These are phyloP conservation scores for Arthroderma uncinatum DNA, from an alignment of 2,329 filamentous ascomycete genomes.

Conservation along the genomic window DNA sequence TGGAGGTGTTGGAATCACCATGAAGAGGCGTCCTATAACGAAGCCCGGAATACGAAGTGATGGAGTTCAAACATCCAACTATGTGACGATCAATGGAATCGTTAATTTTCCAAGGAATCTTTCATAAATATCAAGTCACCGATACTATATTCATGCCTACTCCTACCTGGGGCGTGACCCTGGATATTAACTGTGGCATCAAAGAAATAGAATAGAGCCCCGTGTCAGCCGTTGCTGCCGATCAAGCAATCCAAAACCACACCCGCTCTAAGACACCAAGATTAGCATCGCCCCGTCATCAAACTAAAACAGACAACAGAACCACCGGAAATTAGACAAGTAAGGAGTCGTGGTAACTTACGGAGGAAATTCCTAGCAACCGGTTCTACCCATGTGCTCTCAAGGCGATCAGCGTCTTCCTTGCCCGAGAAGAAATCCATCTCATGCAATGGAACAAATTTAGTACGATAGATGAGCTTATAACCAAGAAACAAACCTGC, in stretches of 20 bases:
- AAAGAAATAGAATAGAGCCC: background rate
- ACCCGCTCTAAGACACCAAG: constrained; percentile 18
- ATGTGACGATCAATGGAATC: no score
- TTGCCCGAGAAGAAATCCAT: constrained; percentile 29
- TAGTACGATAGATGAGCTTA: constrained; percentile 11
- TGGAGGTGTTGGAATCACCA: background rate
- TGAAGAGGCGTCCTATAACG: no score
- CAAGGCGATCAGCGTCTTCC: constrained; percentile 18
- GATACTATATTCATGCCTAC: no score
- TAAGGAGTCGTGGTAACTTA: constrained; percentile 10
- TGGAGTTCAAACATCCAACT: no score
- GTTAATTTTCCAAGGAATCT: no score
- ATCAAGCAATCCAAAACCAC: constrained; percentile 25
- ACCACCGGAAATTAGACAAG: background rate
- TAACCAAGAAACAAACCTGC: constrained; percentile 15
- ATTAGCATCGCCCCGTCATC: background rate
- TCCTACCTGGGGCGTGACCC: no score
- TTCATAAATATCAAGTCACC: no score
- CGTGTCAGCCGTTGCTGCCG: background rate
- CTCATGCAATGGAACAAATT: constrained; percentile 15
- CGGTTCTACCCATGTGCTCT: constrained; percentile 23
- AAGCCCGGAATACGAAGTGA: no score
- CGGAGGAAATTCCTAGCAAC: constrained; percentile 23
- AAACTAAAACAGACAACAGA: background rate
- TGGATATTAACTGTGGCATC: background rate